These are phyloP conservation scores for Atkinsonella hypoxylon DNA, from an alignment of 2,329 filamentous ascomycete species.

Conservation along the genomic window DNA sequence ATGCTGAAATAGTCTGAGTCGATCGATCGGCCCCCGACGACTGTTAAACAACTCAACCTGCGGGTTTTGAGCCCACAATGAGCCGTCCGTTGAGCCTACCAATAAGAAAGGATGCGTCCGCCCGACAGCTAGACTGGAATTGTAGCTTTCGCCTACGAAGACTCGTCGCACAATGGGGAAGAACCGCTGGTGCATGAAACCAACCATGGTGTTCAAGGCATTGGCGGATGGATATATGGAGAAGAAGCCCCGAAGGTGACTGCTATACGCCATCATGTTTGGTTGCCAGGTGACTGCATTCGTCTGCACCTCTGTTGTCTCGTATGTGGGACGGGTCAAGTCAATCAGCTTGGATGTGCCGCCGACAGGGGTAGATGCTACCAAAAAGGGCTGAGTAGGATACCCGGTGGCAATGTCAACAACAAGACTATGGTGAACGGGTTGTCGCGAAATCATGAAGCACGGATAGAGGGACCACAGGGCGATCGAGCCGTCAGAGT, in stretches of 20 bases:
- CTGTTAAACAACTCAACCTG: conserved; percentile 25
- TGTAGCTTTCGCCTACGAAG: conserved; percentile 36
- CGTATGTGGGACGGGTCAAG: conserved; percentile 37
- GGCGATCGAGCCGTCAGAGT: conserved; percentile 43
- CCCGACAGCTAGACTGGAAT: conserved; percentile 38
- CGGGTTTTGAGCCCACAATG: conserved; percentile 34
- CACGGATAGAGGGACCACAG: conserved; percentile 44
- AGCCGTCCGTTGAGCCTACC: conserved; percentile 41
- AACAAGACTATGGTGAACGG: conserved; percentile 40
- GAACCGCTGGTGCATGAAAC: conserved; percentile 39
- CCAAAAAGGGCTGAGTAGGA: conserved; percentile 41
- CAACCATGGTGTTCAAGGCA: conserved; percentile 38
- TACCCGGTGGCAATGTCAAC: conserved; percentile 44
- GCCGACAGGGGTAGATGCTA: conserved; percentile 43
- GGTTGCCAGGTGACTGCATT: conserved; percentile 40
- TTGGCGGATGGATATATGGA: conserved; percentile 39
- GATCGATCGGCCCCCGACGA: conserved; percentile 21
- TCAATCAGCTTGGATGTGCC: conserved; percentile 42
- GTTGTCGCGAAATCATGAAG: conserved; percentile 36
- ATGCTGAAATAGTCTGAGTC: conserved; percentile 36
- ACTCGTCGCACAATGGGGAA: conserved; percentile 41
- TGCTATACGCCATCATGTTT: conserved; percentile 40
- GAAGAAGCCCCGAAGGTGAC: conserved; percentile 43
- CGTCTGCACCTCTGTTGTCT: conserved; percentile 40
- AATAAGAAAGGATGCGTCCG: conserved; percentile 40